A percentile compares a stretch with the other conserved stretches of the same genome.
Evolutionary conservation across 179 eudicot genomes (phyloP).

Genomic region (Actinidia chinensis): DNA sequence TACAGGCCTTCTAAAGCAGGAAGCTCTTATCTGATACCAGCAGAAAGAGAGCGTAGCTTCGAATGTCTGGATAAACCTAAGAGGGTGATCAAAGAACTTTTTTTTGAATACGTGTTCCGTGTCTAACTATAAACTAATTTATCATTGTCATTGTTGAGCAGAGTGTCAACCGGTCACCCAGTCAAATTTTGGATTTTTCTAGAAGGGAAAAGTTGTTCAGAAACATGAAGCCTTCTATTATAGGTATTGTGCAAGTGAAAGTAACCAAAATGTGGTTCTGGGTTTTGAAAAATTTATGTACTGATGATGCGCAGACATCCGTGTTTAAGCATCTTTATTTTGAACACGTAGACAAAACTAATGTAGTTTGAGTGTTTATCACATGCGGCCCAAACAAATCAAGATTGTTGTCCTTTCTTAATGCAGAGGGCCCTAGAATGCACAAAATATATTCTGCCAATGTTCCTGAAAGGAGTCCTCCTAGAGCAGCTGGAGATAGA

Average conservation of each 20-base stretch:
- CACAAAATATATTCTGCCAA: conserved; percentile 8
- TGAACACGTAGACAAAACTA: background rate
- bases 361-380: background rate
- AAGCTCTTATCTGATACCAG: conserved; percentile 11
- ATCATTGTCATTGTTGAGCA: conserved; percentile 5
- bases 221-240: conserved; percentile 9
- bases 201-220: conserved; percentile 12
- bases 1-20: conserved; percentile 11
- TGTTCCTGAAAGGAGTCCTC: conserved; percentile 15
- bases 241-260: conserved; percentile 11
- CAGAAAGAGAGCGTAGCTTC: conserved; percentile 15
- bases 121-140: background rate
- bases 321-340: background rate
- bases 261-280: conserved; percentile 2
- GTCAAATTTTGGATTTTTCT: conserved; percentile 11
- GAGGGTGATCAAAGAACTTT: background rate
- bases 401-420: conserved; percentile 4
- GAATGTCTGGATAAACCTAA: conserved; percentile 15
- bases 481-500: conserved; percentile 4
- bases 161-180: conserved; percentile 8
- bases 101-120: background rate
- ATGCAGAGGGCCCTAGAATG: conserved; percentile 13
- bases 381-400: background rate
- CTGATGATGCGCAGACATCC: background rate
- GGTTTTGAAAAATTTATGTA: background rate